phyloP scores from a whole-genome alignment of 305 asterid species.

The Lippia alba region DNA sequence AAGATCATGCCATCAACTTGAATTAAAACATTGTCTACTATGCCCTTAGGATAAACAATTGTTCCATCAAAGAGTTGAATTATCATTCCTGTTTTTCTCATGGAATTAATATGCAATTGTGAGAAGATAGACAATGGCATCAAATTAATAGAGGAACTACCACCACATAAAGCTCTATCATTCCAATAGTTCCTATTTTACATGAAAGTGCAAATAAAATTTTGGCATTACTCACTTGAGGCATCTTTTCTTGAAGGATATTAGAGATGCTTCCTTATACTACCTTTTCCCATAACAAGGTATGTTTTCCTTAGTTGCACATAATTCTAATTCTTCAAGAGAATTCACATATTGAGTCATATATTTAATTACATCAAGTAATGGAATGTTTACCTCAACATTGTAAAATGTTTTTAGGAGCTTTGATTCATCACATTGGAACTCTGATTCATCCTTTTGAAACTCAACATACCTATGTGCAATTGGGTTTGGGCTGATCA shows the following conservation, averaged over 20 bases:
- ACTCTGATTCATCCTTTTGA: neutral
- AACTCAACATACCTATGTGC: too few species aligned
- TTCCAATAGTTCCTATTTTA: neutral
- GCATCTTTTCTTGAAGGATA: neutral
- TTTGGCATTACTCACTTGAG: neutral
- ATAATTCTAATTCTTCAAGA: neutral
- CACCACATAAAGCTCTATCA: neutral
- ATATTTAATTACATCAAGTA: neutral
- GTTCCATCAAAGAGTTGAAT: neutral
- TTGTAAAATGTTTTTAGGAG: too few species aligned
- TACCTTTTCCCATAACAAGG: neutral
- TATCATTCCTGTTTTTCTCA: neutral
- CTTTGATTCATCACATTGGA: neutral
- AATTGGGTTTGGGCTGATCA: too few species aligned
- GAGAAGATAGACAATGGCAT: neutral
- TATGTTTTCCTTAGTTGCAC: neutral
- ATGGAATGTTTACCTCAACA: neutral
- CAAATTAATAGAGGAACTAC: neutral
- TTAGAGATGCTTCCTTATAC: neutral
- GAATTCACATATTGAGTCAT: neutral
- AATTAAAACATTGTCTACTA: neutral
- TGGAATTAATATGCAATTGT: too few species aligned
- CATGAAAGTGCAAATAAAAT: neutral
- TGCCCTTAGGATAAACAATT: neutral
- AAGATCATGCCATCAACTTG: neutral